phyloP scores from a whole-genome alignment of 495 filamentous ascomycete genomes.

The Hypoxylon crocopeplum region DNA sequence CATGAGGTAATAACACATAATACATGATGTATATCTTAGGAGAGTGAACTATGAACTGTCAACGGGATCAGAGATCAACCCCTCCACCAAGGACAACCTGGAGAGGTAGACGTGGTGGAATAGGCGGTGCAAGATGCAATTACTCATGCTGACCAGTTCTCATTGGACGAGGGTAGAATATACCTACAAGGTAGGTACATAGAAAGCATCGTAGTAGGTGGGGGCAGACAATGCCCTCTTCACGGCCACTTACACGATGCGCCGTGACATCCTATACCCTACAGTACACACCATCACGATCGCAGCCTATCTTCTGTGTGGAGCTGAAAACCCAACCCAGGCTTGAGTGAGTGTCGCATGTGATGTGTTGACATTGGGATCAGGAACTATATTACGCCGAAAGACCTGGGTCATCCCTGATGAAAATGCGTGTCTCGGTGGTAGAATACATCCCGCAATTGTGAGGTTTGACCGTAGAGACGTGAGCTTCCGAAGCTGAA shows the following conservation, averaged over 20 bases:
- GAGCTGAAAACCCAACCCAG: conserved; percentile 11
- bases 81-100: conserved; percentile 6
- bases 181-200: no score
- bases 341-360: conserved; percentile 8
- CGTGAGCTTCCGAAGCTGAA: no score
- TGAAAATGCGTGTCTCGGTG: conserved; percentile 7
- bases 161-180: conserved; percentile 19
- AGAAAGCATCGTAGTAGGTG: conserved; percentile 6
- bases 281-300: conserved; percentile 25
- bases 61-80: conserved; percentile 30
- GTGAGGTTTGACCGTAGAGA: no score
- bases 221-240: conserved; percentile 16
- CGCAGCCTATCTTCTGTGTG: not conserved
- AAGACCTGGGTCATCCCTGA: conserved; percentile 6
- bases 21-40: not conserved
- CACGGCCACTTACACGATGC: not conserved
- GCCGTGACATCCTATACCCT: conserved; percentile 19
- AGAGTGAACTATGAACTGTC: conserved; percentile 1
- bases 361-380: conserved; percentile 17
- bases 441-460: no score
- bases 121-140: conserved; percentile 22
- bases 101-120: not conserved
- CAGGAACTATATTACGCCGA: conserved; percentile 19
- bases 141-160: conserved; percentile 6
- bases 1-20: conserved; percentile 6